A percentile compares a stretch with the other conserved stretches of the same genome.
Evolutionary conservation across 164 flowering plant species (phyloP).

Genomic region (Pachysandra terminalis): DNA sequence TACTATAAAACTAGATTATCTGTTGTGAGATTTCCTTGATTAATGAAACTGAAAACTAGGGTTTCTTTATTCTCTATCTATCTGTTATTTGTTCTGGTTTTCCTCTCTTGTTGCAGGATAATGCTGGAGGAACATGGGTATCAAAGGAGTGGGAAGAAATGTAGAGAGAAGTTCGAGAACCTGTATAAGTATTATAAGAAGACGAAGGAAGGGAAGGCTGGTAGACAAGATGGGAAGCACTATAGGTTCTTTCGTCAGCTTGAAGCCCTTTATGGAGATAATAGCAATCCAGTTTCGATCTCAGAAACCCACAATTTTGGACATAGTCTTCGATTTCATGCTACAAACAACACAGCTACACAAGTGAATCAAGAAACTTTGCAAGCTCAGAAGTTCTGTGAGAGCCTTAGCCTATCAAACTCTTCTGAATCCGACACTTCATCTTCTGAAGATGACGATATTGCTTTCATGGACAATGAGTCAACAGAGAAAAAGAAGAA

Average conservation of each 20-base stretch:
- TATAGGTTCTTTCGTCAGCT: conserved; percentile 93
- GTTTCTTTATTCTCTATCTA: not conserved
- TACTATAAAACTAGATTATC: too few species aligned
- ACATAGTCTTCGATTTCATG: conserved; percentile 19
- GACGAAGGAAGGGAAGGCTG: conserved; percentile 97
- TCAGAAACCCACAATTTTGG: conserved; percentile 26
- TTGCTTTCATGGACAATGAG: conserved; percentile 26
- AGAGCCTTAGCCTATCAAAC: conserved; percentile 70
- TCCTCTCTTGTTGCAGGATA: conserved; percentile 39
- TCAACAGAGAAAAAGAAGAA: conserved; percentile 23
- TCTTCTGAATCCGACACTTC: conserved; percentile 67
- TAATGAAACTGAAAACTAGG: not conserved
- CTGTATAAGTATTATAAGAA: conserved; percentile 96
- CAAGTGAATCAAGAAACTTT: conserved; percentile 23
- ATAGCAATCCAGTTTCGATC: conserved; percentile 21
- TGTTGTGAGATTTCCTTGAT: not conserved
- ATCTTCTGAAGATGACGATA: conserved; percentile 36
- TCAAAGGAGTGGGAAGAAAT: conserved; percentile 94
- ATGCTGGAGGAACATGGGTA: conserved; percentile 89
- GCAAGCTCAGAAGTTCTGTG: conserved; percentile 31
- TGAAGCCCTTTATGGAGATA: conserved; percentile 90
- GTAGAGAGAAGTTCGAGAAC: conserved; percentile 96
- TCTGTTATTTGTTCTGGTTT: not conserved
- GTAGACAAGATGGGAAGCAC: conserved; percentile 96
- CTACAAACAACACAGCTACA: conserved; percentile 9